phyloP scores from a whole-genome alignment of 2,329 filamentous ascomycete species.

The Sclerotinia borealis region DNA sequence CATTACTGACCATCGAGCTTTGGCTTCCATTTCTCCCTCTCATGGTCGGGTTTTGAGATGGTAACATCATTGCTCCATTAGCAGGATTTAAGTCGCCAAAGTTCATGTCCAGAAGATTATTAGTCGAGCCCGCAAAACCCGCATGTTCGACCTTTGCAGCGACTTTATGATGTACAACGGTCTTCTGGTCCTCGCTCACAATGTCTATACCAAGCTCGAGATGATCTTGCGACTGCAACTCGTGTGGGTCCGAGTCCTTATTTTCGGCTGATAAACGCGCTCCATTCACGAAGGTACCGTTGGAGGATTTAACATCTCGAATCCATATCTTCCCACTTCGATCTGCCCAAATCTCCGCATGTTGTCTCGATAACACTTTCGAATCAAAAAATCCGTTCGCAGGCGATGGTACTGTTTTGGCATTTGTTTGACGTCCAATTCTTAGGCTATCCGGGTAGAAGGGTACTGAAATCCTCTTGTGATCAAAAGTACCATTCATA shows the following conservation, averaged over 20 bases:
- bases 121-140: constrained; percentile 69
- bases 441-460: constrained; percentile 90
- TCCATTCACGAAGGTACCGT: constrained; percentile 96
- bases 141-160: constrained; percentile 95
- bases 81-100: constrained; percentile 87
- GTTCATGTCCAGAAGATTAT: constrained; percentile 78
- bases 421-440: constrained; percentile 94
- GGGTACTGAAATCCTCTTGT: constrained; percentile 91
- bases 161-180: constrained; percentile 96
- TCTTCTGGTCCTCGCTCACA: constrained; percentile 97
- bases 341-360: constrained; percentile 92
- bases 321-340: constrained; percentile 88
- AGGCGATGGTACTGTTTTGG: constrained; percentile 86
- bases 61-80: constrained; percentile 62
- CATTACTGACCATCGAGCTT: constrained; percentile 55
- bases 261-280: constrained; percentile 87
- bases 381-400: constrained; percentile 96
- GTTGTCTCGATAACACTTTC: constrained; percentile 91
- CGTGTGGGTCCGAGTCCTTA: constrained; percentile 90
- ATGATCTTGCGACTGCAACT: constrained; percentile 84
- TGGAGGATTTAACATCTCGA: constrained; percentile 95
- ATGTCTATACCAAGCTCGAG: constrained; percentile 97
- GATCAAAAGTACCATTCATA: constrained; percentile 93
- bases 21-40: constrained; percentile 66
- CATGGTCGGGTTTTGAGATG: constrained; percentile 60